Conservation (phyloP, 2,329 filamentous ascomycete genomes). For the Fusarium setosum region DNA sequence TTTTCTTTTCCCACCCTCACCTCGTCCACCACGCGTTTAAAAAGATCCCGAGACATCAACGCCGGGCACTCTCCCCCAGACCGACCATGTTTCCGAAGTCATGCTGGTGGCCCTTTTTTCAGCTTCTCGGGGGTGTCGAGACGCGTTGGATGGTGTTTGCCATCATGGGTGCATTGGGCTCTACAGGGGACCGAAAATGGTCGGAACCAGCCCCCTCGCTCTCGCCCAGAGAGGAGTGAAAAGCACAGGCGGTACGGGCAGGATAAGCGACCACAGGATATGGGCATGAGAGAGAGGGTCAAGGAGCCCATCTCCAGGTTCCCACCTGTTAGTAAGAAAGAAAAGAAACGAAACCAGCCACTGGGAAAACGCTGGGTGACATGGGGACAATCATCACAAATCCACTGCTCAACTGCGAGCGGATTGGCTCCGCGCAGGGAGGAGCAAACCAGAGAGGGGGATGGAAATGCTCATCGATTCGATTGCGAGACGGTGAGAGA, state of each 20-base stretch:
- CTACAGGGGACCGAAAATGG: conserved; percentile 27
- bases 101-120: background rate
- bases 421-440: conserved; percentile 11
- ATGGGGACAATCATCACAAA: conserved; percentile 11
- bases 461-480: background rate
- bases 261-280: background rate
- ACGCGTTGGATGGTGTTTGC: conserved; percentile 17
- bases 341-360: conserved; percentile 27
- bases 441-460: background rate
- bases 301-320: conserved; percentile 22
- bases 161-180: conserved; percentile 3
- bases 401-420: conserved; percentile 18
- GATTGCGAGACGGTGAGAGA: conserved; percentile 5
- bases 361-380: conserved; percentile 5
- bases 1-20: too few relatives aligned
- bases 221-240: background rate
- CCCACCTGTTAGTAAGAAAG: conserved; percentile 24
- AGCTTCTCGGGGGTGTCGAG: conserved; percentile 18
- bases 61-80: conserved; percentile 22
- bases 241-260: background rate
- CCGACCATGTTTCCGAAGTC: conserved; percentile 21
- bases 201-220: conserved; percentile 21
- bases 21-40: conserved; percentile 10
- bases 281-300: background rate
- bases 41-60: background rate